Conservation (phyloP, 306 rosid species). For the Vigna mungo region DNA sequence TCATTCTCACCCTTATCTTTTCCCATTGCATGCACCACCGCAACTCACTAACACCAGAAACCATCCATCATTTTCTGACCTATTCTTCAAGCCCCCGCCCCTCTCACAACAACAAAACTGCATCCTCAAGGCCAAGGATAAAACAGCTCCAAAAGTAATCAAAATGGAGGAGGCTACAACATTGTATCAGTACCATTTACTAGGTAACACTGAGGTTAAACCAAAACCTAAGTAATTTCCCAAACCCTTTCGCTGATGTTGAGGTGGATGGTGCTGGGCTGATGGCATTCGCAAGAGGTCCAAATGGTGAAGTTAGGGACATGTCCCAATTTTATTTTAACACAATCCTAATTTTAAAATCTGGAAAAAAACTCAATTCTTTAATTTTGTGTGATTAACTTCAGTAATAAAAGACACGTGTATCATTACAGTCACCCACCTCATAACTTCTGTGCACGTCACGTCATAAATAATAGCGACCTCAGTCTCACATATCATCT, state of each 20-base stretch:
- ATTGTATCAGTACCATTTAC: slow-evolving; percentile 16
- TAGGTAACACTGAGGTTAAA: slow-evolving; percentile 25
- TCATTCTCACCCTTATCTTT: slow-evolving; percentile 21
- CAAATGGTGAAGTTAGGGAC: slow-evolving; percentile 39
- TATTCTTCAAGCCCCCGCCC: background rate
- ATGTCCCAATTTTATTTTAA: no score
- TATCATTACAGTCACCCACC: no score
- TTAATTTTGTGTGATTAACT: no score
- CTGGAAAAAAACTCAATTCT: no score
- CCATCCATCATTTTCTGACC: slow-evolving; percentile 24
- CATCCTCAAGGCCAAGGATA: slow-evolving; percentile 31
- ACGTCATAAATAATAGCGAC: no score
- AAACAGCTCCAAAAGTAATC: background rate
- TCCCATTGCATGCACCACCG: slow-evolving; percentile 34
- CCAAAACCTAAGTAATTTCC: slow-evolving; percentile 29
- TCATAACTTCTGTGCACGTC: no score
- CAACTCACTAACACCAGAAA: background rate
- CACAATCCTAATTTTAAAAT: no score
- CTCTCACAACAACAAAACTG: background rate
- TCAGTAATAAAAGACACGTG: no score
- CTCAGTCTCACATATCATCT: no score
- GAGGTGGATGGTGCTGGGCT: slow-evolving; percentile 50
- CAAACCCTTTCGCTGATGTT: slow-evolving; percentile 25
- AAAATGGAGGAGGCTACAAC: slow-evolving; percentile 11
- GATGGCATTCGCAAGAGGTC: slow-evolving; percentile 41